Conservation (phyloP, 345 rosid species). For the Acer negundo region DNA sequence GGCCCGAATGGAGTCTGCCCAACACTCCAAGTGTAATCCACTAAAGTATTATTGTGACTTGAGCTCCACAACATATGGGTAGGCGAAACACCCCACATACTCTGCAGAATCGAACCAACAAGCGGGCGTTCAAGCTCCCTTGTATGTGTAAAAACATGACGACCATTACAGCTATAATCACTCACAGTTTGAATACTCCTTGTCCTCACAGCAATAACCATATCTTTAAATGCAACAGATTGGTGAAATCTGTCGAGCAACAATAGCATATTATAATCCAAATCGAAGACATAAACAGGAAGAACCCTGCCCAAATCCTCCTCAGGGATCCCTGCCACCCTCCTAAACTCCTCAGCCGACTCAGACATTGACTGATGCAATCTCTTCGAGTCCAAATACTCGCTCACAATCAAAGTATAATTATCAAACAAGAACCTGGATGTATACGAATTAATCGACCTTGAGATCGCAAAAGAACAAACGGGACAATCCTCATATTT, state of each 20-base stretch:
- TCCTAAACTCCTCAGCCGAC: conserved; percentile 77
- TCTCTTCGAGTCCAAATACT: conserved; percentile 94
- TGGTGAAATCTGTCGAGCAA: conserved; percentile 92
- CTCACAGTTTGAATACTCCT: conserved; percentile 82
- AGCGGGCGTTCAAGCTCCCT: conserved; percentile 85
- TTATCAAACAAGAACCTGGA: conserved; percentile 97
- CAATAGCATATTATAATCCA: conserved; percentile 61
- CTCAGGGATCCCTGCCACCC: conserved; percentile 71
- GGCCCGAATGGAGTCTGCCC: conserved; percentile 99
- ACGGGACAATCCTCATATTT: conserved; percentile 70
- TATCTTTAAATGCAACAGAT: conserved; percentile 83
- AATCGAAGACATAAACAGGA: conserved; percentile 95
- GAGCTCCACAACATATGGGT: conserved; percentile 93
- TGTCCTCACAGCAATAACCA: conserved; percentile 95
- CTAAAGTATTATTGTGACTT: conserved; percentile 70
- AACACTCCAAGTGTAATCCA: conserved; percentile 96
- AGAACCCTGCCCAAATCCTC: conserved; percentile 75
- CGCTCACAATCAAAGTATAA: conserved; percentile 90
- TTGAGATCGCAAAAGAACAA: conserved; percentile 79
- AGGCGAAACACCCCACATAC: conserved; percentile 99
- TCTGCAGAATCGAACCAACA: conserved; percentile 91
- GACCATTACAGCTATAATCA: conserved; percentile 93
- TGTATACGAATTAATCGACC: conserved; percentile 81
- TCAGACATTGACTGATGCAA: conserved; percentile 82
- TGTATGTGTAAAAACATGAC: conserved; percentile 79